Evolutionary conservation across 495 filamentous ascomycete genomes (phyloP).

Genomic region (Pyronema domesticum): DNA sequence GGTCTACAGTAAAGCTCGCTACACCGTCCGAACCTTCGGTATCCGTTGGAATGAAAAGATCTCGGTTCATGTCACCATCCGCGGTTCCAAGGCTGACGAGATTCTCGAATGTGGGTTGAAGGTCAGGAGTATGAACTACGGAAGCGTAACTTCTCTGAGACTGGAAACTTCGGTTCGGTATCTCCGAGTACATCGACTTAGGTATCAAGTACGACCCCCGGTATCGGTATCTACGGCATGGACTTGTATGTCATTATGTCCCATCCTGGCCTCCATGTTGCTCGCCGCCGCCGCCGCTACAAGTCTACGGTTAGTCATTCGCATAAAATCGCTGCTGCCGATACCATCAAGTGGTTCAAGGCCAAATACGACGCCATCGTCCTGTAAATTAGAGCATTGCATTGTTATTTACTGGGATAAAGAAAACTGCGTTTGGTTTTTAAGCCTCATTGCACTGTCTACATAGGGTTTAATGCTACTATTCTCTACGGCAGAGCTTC

Average conservation of each 20-base stretch:
- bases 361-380: slow-evolving; percentile 96
- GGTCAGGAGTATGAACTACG: slow-evolving; percentile 99
- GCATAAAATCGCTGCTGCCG: slow-evolving; percentile 80
- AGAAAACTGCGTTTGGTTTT: not conserved
- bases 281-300: slow-evolving; percentile 79
- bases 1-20: slow-evolving; percentile 95
- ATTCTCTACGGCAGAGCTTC: not conserved
- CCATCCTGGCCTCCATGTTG: slow-evolving; percentile 92
- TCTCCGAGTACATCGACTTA: slow-evolving; percentile 99
- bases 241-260: slow-evolving; percentile 99
- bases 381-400: slow-evolving; percentile 39
- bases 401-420: not conserved
- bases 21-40: slow-evolving; percentile 99
- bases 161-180: slow-evolving; percentile 99
- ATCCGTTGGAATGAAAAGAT: slow-evolving; percentile 99
- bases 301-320: slow-evolving; percentile 67
- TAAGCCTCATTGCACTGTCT: not conserved
- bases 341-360: slow-evolving; percentile 99
- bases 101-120: slow-evolving; percentile 99
- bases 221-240: slow-evolving; percentile 99
- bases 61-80: slow-evolving; percentile 96
- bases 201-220: slow-evolving; percentile 99
- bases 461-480: not conserved
- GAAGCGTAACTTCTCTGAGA: slow-evolving; percentile 98
- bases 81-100: slow-evolving; percentile 99